Percentiles rank a stretch among this genome's conserved stretches.
phyloP scores from a whole-genome alignment of 1,284 basidiomycete species.

The Nidula niveotomentosa region DNA sequence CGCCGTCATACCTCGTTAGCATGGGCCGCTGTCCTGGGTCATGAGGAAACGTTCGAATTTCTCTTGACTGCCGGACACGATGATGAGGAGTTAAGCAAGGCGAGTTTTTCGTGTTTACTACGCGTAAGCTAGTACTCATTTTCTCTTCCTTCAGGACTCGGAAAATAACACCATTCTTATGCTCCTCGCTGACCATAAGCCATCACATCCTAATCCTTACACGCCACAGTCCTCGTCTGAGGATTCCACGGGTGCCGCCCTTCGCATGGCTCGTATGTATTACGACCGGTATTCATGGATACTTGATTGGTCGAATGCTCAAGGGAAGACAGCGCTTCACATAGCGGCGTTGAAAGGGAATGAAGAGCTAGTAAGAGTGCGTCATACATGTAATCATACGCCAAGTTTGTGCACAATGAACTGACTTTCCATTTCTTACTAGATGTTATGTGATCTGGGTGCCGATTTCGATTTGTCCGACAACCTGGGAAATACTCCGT shows the following conservation, averaged over 20 bases:
- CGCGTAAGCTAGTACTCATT: neutral
- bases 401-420: conserved; percentile 1
- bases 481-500: conserved; percentile 87
- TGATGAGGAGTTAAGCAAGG: conserved; percentile 86
- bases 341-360: conserved; percentile 88
- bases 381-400: conserved; percentile 22
- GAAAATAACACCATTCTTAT: conserved; percentile 91
- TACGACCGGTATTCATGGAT: conserved; percentile 82
- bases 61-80: conserved; percentile 83
- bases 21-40: conserved; percentile 83
- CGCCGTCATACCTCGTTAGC: conserved; percentile 83
- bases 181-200: conserved; percentile 77
- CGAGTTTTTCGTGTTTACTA: conserved; percentile 32
- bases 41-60: conserved; percentile 90
- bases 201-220: conserved; percentile 48
- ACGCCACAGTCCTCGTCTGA: conserved; percentile 44
- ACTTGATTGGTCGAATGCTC: conserved; percentile 87
- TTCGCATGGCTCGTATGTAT: conserved; percentile 81
- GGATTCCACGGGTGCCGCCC: conserved; percentile 66
- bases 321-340: conserved; percentile 90
- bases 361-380: conserved; percentile 81
- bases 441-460: conserved; percentile 88
- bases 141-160: conserved; percentile 59
- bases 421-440: conserved; percentile 10
- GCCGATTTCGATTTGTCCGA: conserved; percentile 89